Evolutionary conservation across 1,139 yeast species (phyloP).

Genomic region (Entelexis sorbosivorans): DNA sequence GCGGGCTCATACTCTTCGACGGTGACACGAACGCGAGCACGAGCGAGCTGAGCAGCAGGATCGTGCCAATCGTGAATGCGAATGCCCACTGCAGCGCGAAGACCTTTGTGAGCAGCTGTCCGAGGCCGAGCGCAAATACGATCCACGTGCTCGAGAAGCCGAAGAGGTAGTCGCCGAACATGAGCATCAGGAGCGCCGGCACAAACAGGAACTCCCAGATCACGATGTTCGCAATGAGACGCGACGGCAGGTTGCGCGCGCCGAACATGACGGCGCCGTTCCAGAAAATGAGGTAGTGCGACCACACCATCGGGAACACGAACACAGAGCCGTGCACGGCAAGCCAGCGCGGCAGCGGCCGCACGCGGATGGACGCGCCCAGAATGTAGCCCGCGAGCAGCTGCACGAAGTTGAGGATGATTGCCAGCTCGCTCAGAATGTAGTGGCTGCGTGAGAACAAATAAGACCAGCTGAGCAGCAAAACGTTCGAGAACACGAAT

Average conservation of each 20-base stretch:
- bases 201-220: slow-evolving; percentile 69
- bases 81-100: slow-evolving; percentile 80
- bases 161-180: slow-evolving; percentile 61
- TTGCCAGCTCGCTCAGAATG: slow-evolving; percentile 46
- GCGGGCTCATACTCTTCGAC: slow-evolving; percentile 7
- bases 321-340: slow-evolving; percentile 53
- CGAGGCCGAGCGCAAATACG: slow-evolving; percentile 54
- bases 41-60: slow-evolving; percentile 37
- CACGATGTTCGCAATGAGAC: slow-evolving; percentile 58
- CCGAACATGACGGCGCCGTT: slow-evolving; percentile 64
- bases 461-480: slow-evolving; percentile 51
- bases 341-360: slow-evolving; percentile 43
- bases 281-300: slow-evolving; percentile 64
- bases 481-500: slow-evolving; percentile 49
- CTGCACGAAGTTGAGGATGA: slow-evolving; percentile 48
- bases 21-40: slow-evolving; percentile 17
- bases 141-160: slow-evolving; percentile 51
- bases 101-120: slow-evolving; percentile 55
- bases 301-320: slow-evolving; percentile 67
- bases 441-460: slow-evolving; percentile 47
- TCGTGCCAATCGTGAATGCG: slow-evolving; percentile 54
- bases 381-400: slow-evolving; percentile 45
- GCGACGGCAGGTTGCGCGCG: slow-evolving; percentile 41
- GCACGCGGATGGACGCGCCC: slow-evolving; percentile 50
- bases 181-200: slow-evolving; percentile 46